These are phyloP conservation scores for Boletus pseudopeckii DNA, from an alignment of 768 basidiomycete species.

Conservation along the genomic window DNA sequence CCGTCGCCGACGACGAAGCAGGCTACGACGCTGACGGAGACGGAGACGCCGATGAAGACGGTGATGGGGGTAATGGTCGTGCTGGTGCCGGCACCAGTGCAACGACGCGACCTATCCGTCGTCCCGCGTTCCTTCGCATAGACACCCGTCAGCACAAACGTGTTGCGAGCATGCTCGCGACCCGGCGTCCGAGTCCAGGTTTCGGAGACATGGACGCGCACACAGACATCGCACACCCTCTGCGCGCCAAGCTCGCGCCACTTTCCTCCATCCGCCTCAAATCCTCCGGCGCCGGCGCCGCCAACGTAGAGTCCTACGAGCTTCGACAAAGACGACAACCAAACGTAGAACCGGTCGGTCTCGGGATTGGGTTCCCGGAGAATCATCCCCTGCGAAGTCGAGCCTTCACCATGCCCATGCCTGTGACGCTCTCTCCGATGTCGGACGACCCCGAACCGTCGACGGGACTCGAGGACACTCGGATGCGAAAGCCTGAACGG, in stretches of 20 bases:
- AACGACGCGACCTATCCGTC: background rate
- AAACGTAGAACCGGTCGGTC: constrained; percentile 16
- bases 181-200: background rate
- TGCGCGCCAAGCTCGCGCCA: background rate
- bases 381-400: constrained; percentile 20
- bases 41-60: background rate
- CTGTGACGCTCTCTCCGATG: background rate
- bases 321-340: constrained; percentile 6
- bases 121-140: constrained; percentile 20
- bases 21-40: constrained; percentile 28
- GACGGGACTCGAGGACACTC: background rate
- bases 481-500: background rate
- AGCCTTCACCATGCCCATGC: constrained; percentile 18
- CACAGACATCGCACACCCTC: background rate
- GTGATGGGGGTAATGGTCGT: background rate
- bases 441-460: background rate
- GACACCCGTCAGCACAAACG: constrained; percentile 26
- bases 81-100: background rate
- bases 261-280: background rate
- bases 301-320: constrained; percentile 8
- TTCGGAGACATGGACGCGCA: background rate
- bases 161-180: constrained; percentile 25
- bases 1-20: constrained; percentile 12
- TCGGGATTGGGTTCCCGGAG: constrained; percentile 28
- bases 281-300: background rate